Evolutionary conservation across 176 grass and related monocot genomes (phyloP), one percentile per base, ranked within the genome.

Genomic region (Aechmea fasciata): DNA sequence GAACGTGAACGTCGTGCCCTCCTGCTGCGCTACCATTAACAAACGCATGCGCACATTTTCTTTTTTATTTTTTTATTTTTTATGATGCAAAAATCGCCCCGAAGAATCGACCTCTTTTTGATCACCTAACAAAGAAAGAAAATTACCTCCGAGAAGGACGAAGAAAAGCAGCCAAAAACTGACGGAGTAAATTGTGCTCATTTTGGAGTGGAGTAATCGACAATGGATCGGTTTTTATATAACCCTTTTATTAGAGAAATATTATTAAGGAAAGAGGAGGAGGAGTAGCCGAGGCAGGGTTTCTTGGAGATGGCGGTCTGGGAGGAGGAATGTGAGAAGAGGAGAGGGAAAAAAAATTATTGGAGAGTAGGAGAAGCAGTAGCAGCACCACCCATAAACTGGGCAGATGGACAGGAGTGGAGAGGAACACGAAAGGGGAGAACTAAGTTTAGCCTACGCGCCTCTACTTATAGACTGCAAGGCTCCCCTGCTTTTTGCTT

Each of bases 1-100:
- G 87, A 99, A 99, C 76, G 87, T 85, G 87, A 99, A 99, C 48
- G 77, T 88, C 11, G 82, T 55, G 28, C 77, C 70, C 23, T 47
- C 80, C 65, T 13, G 55, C 55, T 18, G 17, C 15, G 55, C 15
- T 20, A 9, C 20, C 55, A n/a, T 22, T 41, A 41, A 7, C 33
- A 41, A 41, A 26, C 33, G 33, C 33, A 41, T 7, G 33, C 33
- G 5, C 33, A 5, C 33, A 61, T 15, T 61, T 22, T 61, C 2
- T 61, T 61, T n/a, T n/a, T 13, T 22, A 61, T 61, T n/a, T n/a
- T n/a, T n/a, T n/a, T n/a, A n/a, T n/a, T 61, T 19, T 61, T 17
- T 61, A 15, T 9, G 15, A 61, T 18, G 2, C 15, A n/a, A 57
- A 61, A 20, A 61, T 11, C 55, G 7, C 17, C 55, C 15, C 55